Evolutionary conservation across 345 rosid species (phyloP), one percentile per base, ranked within the genome.

Genomic region (Gynandropsis gynandra): DNA sequence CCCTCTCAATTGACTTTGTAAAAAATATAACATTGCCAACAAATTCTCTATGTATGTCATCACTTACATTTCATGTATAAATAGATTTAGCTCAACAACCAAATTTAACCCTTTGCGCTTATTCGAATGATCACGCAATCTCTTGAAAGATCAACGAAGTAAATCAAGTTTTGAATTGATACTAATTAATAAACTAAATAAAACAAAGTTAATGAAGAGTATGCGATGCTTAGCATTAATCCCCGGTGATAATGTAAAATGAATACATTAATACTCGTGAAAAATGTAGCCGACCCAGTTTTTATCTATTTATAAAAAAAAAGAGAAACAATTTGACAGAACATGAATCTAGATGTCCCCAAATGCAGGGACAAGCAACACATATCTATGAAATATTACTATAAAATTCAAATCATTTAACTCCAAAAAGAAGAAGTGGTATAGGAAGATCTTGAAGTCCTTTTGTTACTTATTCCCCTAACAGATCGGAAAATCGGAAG

Each of bases 401-500:
- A n/a, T n/a, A n/a, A n/a, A n/a, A n/a, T n/a, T n/a, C n/a, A n/a
- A n/a, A n/a, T n/a, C n/a, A n/a, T n/a, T n/a, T n/a, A n/a, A n/a
- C n/a, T n/a, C n/a, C n/a, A n/a, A n/a, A n/a, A n/a, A n/a, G n/a
- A n/a, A n/a, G n/a, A n/a, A n/a, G n/a, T n/a, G n/a, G n/a, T n/a
- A n/a, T n/a, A n/a, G n/a, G n/a, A n/a, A n/a, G n/a, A n/a, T n/a
- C n/a, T n/a, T n/a, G n/a, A n/a, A n/a, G n/a, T n/a, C n/a, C n/a
- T n/a, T n/a, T n/a, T n/a, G n/a, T n/a, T n/a, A n/a, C n/a, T n/a
- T n/a, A n/a, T n/a, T n/a, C n/a, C n/a, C n/a, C n/a, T 64, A 83
- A 37, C 93, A 83, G 4, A 51, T 1, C 9, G 88, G 85, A 12
- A 66, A 54, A 78, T 83, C 93, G 8, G 4, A 37, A 0, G 93